These are phyloP conservation scores for Aspergillus neotritici DNA, from an alignment of 2,329 filamentous ascomycete genomes.

Conservation along the genomic window DNA sequence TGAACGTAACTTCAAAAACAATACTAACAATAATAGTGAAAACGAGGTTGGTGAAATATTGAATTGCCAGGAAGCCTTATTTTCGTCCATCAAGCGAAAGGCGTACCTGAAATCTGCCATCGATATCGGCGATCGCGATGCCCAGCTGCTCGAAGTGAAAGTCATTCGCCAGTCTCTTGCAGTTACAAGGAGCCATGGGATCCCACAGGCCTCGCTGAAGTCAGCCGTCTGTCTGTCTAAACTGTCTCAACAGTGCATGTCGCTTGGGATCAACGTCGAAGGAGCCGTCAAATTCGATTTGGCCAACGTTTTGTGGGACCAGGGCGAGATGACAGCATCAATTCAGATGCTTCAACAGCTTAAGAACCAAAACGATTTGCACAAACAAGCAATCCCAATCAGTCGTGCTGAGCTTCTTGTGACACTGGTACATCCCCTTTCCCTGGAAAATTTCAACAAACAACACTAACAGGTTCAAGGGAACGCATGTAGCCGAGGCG, in stretches of 20 bases:
- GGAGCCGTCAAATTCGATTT: conserved; percentile 73
- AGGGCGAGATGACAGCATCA: conserved; percentile 81
- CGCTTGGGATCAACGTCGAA: conserved; percentile 69
- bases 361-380: conserved; percentile 55
- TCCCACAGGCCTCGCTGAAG: conserved; percentile 79
- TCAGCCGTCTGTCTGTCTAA: conserved; percentile 77
- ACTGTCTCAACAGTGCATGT: conserved; percentile 63
- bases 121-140: conserved; percentile 56
- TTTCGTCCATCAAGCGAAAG: conserved; percentile 72
- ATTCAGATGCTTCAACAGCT: conserved; percentile 82
- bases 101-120: conserved; percentile 56
- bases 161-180: conserved; percentile 69
- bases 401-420: conserved; percentile 75
- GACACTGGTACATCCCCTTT: conserved; percentile 55
- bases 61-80: conserved; percentile 74
- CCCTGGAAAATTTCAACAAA: too few species aligned
- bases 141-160: conserved; percentile 67
- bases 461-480: conserved; percentile 40
- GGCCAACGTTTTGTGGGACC: conserved; percentile 87
- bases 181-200: conserved; percentile 72
- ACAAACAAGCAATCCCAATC: conserved; percentile 64
- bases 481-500: conserved; percentile 82
- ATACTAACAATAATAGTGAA: conserved; percentile 31
- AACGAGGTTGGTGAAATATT: conserved; percentile 70
- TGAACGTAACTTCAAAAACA: neutral